Conservation (phyloP, 2,329 filamentous ascomycete species). For the Dactylellina drechsleri region DNA sequence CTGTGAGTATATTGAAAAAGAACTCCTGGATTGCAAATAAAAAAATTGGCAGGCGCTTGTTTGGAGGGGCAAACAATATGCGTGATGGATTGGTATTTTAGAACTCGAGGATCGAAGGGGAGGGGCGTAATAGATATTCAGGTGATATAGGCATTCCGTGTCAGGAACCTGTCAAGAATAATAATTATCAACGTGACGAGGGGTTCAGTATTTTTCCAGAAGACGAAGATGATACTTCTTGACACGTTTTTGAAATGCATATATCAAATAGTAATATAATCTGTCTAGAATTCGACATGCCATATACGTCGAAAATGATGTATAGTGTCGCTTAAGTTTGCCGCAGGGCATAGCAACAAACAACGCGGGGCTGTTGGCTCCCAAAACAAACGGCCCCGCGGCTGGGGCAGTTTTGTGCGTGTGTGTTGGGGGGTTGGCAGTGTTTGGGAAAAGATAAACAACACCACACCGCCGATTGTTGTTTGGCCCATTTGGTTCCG, state of each 20-base stretch:
- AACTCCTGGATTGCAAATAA: no score
- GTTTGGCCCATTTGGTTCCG: constrained; percentile 13
- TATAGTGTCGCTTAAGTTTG: constrained; percentile 7
- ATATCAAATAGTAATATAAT: no score
- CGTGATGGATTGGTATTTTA: no score
- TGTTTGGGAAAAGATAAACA: constrained; percentile 56
- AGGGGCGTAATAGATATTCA: constrained; percentile 11
- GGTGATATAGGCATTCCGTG: constrained; percentile 44
- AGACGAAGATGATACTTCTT: no score
- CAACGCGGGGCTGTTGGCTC: background rate
- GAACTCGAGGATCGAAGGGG: background rate
- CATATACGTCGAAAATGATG: no score
- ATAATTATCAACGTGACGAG: no score
- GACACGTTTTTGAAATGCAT: no score
- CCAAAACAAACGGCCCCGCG: constrained; percentile 19
- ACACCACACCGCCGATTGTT: constrained; percentile 6
- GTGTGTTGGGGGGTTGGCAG: constrained; percentile 41
- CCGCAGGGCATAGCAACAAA: constrained; percentile 32
- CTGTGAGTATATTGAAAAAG: no score
- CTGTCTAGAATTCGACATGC: no score
- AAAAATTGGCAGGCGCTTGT: no score
- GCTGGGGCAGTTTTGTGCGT: constrained; percentile 10
- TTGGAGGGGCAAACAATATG: no score
- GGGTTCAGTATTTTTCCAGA: no score
- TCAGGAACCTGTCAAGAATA: background rate